These are phyloP conservation scores for Tricholoma furcatifolium DNA, from an alignment of 768 basidiomycete genomes.

Conservation along the genomic window DNA sequence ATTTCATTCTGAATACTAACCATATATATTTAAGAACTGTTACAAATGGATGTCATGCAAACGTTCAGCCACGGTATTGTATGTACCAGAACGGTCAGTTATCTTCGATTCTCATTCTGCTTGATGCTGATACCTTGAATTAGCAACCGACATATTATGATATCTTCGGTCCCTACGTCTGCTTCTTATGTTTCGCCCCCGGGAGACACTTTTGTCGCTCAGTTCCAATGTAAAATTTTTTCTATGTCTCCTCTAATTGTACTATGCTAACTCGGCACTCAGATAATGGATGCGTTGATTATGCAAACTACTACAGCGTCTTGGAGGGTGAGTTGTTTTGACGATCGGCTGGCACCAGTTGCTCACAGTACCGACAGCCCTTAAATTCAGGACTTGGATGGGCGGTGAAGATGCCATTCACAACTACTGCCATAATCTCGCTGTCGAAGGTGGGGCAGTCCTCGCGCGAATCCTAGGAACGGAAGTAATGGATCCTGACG, in stretches of 20 bases:
- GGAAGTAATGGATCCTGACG: background rate
- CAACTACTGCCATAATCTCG: background rate
- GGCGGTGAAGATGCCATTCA: background rate
- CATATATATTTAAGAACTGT: background rate
- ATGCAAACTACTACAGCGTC: constrained; percentile 1
- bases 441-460: background rate
- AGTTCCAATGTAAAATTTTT: background rate
- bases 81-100: background rate
- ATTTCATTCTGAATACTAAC: background rate
- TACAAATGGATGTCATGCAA: constrained; percentile 3
- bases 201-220: background rate
- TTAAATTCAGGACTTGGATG: background rate
- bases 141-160: background rate
- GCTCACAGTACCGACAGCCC: background rate
- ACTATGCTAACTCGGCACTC: background rate
- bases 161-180: constrained; percentile 1
- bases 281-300: background rate
- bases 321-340: background rate
- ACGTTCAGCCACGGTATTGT: background rate
- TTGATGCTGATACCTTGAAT: background rate
- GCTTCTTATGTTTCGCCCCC: constrained; percentile 1
- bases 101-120: background rate
- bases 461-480: background rate
- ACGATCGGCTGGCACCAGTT: background rate
- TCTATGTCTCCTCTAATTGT: background rate